Conservation (phyloP, 257 asterid genomes). For the Sherardia arvensis region DNA sequence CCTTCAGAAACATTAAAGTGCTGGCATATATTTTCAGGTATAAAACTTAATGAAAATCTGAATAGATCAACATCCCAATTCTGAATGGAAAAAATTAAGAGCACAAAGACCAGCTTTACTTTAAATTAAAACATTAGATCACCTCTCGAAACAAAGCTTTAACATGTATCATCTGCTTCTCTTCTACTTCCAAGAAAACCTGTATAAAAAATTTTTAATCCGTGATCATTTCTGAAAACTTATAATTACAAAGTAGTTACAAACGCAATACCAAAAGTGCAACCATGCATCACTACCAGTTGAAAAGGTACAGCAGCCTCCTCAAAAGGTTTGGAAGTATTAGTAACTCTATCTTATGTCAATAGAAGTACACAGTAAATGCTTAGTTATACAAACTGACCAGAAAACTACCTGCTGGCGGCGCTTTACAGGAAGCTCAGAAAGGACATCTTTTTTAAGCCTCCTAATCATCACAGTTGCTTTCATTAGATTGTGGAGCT, state of each 20-base stretch:
- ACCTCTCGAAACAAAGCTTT: constrained; percentile 84
- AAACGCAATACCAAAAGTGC: neutral
- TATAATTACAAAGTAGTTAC: neutral
- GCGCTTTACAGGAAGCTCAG: constrained; percentile 88
- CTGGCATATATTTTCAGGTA: neutral
- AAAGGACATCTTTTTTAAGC: constrained; percentile 88
- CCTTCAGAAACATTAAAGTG: neutral
- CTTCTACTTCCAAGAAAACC: constrained; percentile 84
- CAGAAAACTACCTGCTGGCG: constrained; percentile 62
- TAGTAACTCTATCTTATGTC: neutral
- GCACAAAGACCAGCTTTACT: neutral
- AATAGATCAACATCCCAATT: neutral
- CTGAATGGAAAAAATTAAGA: neutral
- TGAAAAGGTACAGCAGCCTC: neutral
- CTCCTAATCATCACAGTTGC: constrained; percentile 90
- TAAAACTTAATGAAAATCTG: neutral
- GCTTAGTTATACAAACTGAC: neutral
- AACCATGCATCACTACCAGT: neutral
- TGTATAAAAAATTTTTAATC: constrained; percentile 8
- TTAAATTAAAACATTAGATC: constrained; percentile 8
- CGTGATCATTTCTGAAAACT: neutral
- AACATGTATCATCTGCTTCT: constrained; percentile 66
- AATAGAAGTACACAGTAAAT: constrained; percentile 5
- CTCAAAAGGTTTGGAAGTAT: neutral
- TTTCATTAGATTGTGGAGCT: constrained; percentile 91